phyloP scores from a whole-genome alignment of 768 basidiomycete genomes.

The Auricularia cornea region DNA sequence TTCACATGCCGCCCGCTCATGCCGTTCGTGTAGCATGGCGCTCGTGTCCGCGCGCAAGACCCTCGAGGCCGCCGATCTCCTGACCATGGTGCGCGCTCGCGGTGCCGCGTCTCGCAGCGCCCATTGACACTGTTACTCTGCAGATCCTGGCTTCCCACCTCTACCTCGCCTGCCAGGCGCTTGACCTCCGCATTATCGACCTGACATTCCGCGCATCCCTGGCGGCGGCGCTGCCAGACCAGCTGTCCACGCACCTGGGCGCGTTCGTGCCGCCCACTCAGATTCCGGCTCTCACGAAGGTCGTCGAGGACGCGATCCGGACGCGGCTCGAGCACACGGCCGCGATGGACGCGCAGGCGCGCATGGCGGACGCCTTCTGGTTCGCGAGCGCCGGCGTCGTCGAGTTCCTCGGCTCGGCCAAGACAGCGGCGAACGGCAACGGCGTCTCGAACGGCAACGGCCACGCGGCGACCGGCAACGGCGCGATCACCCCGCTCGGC shows the following conservation, averaged over 20 bases:
- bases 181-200: constrained; percentile 22
- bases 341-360: background rate
- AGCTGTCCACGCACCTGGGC: background rate
- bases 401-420: background rate
- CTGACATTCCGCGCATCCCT: constrained; percentile 15
- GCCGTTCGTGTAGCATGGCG: constrained; percentile 10
- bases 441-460: too few relatives aligned
- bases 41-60: constrained; percentile 22
- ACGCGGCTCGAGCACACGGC: background rate
- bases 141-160: constrained; percentile 18
- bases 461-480: background rate
- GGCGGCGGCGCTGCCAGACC: background rate
- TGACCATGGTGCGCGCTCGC: constrained; percentile 11
- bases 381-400: background rate
- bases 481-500: background rate
- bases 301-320: background rate
- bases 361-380: background rate
- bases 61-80: constrained; percentile 18
- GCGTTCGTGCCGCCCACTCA: background rate
- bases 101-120: too few relatives aligned
- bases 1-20: background rate
- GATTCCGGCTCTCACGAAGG: background rate
- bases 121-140: background rate
- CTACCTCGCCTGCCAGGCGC: constrained; percentile 18
- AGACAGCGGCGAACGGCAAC: too few relatives aligned